Evolutionary conservation across 371 early-diverging fungal genomes (phyloP).

Genomic region (Apophysomyces variabilis): DNA sequence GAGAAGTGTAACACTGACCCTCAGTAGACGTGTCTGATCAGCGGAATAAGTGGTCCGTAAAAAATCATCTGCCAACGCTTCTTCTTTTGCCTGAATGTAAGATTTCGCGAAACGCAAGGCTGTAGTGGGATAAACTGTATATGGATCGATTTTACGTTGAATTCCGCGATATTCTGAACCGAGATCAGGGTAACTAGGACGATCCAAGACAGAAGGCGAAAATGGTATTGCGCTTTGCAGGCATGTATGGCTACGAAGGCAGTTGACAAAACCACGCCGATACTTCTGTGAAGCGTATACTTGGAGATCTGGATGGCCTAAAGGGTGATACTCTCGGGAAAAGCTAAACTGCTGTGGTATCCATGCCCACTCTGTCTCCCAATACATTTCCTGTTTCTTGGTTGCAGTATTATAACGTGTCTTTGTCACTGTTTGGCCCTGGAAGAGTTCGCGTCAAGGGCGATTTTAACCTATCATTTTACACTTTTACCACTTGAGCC

Average conservation of each 20-base stretch:
- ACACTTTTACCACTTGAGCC: conserved; percentile 54
- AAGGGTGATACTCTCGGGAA: conserved; percentile 48
- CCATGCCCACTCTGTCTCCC: conserved; percentile 63
- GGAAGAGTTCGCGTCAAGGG: neutral
- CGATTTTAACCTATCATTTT: too few species aligned
- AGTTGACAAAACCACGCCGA: conserved; percentile 58
- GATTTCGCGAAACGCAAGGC: conserved; percentile 56
- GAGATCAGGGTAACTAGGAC: conserved; percentile 18
- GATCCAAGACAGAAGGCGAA: conserved; percentile 46
- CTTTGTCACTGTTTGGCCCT: conserved; percentile 48
- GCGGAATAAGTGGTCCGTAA: conserved; percentile 50
- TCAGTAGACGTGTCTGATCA: conserved; percentile 57
- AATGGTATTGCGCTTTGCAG: conserved; percentile 49
- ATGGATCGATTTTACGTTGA: conserved; percentile 55
- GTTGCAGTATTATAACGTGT: conserved; percentile 52
- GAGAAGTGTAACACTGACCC: conserved; percentile 49
- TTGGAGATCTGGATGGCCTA: conserved; percentile 53
- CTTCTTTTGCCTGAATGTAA: conserved; percentile 54
- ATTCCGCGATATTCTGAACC: conserved; percentile 19
- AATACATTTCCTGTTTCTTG: conserved; percentile 46
- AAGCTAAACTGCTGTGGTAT: conserved; percentile 50
- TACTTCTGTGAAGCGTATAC: conserved; percentile 65
- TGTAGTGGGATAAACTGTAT: conserved; percentile 55
- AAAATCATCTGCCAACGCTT: conserved; percentile 49
- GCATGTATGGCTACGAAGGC: conserved; percentile 55